Conservation (phyloP, 2,329 filamentous ascomycete species). For the Stachybotrys echinatus region DNA sequence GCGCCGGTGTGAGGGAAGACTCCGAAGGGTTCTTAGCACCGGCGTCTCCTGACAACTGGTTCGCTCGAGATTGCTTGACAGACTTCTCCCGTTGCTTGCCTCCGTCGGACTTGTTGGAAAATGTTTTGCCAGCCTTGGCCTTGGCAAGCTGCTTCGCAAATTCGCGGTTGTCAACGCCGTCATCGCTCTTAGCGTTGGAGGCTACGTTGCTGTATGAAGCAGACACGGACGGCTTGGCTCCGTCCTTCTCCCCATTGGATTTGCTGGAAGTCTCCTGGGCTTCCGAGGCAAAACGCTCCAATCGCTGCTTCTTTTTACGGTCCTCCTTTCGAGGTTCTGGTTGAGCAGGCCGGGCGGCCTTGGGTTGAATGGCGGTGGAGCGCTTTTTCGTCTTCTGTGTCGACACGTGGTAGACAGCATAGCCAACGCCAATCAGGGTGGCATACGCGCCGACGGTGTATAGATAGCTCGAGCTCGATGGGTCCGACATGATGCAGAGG, state of each 20-base stretch:
- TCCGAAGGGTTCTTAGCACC: conserved; percentile 37
- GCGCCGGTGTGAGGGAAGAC: conserved; percentile 63
- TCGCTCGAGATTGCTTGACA: conserved; percentile 63
- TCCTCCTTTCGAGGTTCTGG: conserved; percentile 33
- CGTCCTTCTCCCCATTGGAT: conserved; percentile 33
- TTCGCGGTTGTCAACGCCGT: conserved; percentile 64
- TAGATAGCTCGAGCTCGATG: conserved; percentile 22
- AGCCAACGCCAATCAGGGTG: conserved; percentile 28
- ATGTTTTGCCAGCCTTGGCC: conserved; percentile 64
- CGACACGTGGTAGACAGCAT: conserved; percentile 28
- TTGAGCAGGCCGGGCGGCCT: conserved; percentile 21
- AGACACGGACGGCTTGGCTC: conserved; percentile 18
- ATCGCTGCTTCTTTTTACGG: conserved; percentile 40
- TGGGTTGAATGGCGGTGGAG: conserved; percentile 17
- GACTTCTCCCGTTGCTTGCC: conserved; percentile 63
- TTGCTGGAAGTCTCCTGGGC: conserved; percentile 26
- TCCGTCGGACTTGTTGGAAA: conserved; percentile 45
- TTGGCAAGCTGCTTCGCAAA: conserved; percentile 71
- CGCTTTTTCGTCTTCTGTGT: conserved; percentile 27
- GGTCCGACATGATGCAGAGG: conserved; percentile 23
- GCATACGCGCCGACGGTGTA: conserved; percentile 32
- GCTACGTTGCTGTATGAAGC: conserved; percentile 19
- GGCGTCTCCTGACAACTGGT: conserved; percentile 39
- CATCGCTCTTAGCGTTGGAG: conserved; percentile 41
- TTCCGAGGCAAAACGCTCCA: conserved; percentile 33